Base-by-base conservation (phyloP, 2,329 filamentous ascomycete species). In the Capronia epimyces region DNA sequence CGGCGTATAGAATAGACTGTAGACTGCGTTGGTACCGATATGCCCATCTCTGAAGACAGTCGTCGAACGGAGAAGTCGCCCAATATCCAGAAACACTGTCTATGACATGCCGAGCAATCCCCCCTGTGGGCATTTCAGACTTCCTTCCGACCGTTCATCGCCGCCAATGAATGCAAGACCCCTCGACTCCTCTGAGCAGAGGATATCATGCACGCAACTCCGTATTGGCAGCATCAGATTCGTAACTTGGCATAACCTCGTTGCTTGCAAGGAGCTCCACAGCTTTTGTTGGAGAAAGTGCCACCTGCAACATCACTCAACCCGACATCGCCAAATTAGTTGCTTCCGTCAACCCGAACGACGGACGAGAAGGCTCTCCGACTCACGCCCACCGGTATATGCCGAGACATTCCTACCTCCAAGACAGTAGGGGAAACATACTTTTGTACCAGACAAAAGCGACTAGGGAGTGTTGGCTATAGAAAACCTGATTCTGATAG, bases 401-500 rank as follows among this genome's bases (percentile, higher is more conserved):
- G 29, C 29, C 12, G 6, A 32, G 3, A 9, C 29, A n/a, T 3
- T n/a, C 13, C 29, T 32, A 7, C n/a, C 29, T n/a, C 7, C 13
- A 27, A 27, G 24, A 10, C 24, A n/a, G 7, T n/a, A n/a, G n/a
- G 29, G 7, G 3, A n/a, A 32, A 39, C 36, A 20, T 13, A 39
- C 49, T 43, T 47, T 43, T 46, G 43, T 47, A 41, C 49, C 49
- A 20, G 43, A 51, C 49, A 51, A 49, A 48, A 52, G 40, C 25
- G 36, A 3, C 4, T 34, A 22, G 20, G 18, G 8, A 24, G 7
- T 13, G 2, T 4, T n/a, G 22, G 10, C 32, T 71, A 74, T 60
- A 74, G 62, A 63, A 74, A 74, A 53, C 71, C 71, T 43, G 71
- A 74, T 63, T 74, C 71, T 50, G 71, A 73, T 36, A 74, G 65